Evolutionary conservation across 2,329 filamentous ascomycete genomes (phyloP).

Genomic region (Sclerotinia spermophila): DNA sequence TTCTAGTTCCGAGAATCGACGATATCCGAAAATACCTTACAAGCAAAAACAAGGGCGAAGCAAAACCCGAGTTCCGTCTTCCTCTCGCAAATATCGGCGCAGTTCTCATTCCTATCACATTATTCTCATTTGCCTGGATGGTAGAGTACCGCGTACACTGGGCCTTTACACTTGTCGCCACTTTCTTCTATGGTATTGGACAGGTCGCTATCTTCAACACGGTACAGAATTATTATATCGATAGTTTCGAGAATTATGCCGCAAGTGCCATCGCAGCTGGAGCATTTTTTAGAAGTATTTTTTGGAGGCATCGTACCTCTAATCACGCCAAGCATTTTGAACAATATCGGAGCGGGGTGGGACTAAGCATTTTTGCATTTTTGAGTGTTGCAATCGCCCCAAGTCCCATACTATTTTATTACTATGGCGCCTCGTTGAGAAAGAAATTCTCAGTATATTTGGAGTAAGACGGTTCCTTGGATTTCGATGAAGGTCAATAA

Average conservation of each 20-base stretch:
- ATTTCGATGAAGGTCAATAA: background rate
- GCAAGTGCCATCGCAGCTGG: constrained; percentile 49
- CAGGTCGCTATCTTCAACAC: constrained; percentile 51
- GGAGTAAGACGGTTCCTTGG: background rate
- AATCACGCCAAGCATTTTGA: constrained; percentile 43
- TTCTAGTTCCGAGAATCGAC: constrained; percentile 41
- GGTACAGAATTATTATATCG: constrained; percentile 54
- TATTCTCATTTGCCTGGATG: constrained; percentile 60
- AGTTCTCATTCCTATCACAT: constrained; percentile 51
- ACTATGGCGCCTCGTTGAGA: constrained; percentile 45
- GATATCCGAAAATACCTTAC: constrained; percentile 45
- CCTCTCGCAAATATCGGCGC: constrained; percentile 50
- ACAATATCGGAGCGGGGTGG: constrained; percentile 47
- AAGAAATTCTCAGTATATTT: constrained; percentile 43
- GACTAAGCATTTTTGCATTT: constrained; percentile 48
- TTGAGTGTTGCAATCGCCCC: constrained; percentile 45
- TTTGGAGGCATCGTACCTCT: constrained; percentile 47
- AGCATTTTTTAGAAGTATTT: constrained; percentile 44
- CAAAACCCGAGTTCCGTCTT: constrained; percentile 40
- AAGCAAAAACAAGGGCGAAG: constrained; percentile 40
- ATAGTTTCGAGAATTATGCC: constrained; percentile 49
- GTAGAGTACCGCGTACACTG: constrained; percentile 52
- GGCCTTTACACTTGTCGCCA: constrained; percentile 53
- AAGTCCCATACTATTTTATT: constrained; percentile 47
- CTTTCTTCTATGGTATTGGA: constrained; percentile 46